Conservation (phyloP, 1,284 basidiomycete species). For the Tilletia indica region DNA sequence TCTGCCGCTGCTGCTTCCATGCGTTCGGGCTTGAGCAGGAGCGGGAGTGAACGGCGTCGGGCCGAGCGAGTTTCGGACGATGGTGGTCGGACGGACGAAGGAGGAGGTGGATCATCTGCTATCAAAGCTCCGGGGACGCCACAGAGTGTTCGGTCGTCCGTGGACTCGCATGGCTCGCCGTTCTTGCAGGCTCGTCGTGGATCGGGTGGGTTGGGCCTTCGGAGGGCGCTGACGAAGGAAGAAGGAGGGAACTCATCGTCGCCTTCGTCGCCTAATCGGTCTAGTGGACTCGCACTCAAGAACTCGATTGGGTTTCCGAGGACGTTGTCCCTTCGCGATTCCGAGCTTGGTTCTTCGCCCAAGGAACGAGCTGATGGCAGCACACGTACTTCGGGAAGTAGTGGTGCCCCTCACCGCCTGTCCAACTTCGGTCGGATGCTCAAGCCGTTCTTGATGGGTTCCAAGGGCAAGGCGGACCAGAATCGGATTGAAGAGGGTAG, state of each 20-base stretch:
- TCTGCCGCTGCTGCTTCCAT: neutral
- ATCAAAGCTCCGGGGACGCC: neutral
- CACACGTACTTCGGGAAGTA: neutral
- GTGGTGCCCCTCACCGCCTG: neutral
- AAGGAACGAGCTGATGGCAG: neutral
- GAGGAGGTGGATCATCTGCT: too few relatives aligned
- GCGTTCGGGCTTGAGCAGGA: neutral
- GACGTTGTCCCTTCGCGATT: neutral
- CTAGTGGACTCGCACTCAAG: neutral
- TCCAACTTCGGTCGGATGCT: neutral
- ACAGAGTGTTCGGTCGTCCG: neutral
- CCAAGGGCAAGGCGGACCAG: neutral
- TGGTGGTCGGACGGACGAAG: neutral
- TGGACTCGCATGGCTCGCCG: neutral
- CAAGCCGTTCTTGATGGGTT: neutral
- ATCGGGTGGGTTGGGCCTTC: neutral
- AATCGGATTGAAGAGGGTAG: neutral
- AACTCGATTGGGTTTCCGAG: slow-evolving; percentile 7
- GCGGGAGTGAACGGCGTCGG: neutral
- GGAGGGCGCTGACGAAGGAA: slow-evolving; percentile 5
- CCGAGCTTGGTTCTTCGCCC: neutral
- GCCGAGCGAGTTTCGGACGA: neutral
- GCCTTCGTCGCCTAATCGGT: neutral
- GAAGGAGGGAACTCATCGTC: neutral
- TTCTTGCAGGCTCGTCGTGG: neutral